These are phyloP conservation scores for Lachnellula arida DNA, from an alignment of 2,329 filamentous ascomycete genomes.

Conservation along the genomic window DNA sequence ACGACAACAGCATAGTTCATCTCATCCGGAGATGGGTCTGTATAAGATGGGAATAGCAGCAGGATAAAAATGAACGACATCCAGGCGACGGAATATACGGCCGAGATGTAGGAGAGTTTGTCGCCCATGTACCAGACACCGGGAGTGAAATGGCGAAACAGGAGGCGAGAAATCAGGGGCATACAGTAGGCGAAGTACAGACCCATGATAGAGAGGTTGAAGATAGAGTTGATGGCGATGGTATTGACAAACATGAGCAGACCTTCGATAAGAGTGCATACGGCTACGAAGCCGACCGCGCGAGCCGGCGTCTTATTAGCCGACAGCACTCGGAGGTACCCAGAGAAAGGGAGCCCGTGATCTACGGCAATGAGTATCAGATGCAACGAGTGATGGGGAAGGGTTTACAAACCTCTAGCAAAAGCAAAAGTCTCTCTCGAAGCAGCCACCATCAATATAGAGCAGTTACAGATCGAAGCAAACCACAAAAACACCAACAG, in stretches of 20 bases:
- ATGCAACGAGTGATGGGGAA: not conserved
- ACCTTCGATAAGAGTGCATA: constrained; percentile 27
- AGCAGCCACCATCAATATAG: constrained; percentile 32
- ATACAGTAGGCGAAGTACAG: constrained; percentile 34
- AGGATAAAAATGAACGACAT: constrained; percentile 32
- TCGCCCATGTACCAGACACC: constrained; percentile 32
- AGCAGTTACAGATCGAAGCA: constrained; percentile 29
- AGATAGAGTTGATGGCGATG: constrained; percentile 32
- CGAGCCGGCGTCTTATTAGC: constrained; percentile 29
- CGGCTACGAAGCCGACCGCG: constrained; percentile 28
- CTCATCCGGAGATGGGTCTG: constrained; percentile 21
- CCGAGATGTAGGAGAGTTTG: constrained; percentile 23
- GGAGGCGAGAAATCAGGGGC: constrained; percentile 28
- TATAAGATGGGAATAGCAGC: constrained; percentile 28
- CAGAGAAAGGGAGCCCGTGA: constrained; percentile 30
- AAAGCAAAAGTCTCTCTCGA: constrained; percentile 31
- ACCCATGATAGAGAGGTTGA: constrained; percentile 33
- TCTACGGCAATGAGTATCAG: constrained; percentile 14
- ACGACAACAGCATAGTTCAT: constrained; percentile 33
- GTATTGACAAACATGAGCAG: constrained; percentile 33
- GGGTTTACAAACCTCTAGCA: constrained; percentile 22
- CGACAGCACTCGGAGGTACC: constrained; percentile 27
- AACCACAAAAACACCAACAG: constrained; percentile 29
- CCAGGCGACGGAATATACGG: constrained; percentile 27
- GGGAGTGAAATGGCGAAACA: constrained; percentile 28